Evolutionary conservation across 176 grass and related monocot genomes (phyloP).

Genomic region (Areca catechu): DNA sequence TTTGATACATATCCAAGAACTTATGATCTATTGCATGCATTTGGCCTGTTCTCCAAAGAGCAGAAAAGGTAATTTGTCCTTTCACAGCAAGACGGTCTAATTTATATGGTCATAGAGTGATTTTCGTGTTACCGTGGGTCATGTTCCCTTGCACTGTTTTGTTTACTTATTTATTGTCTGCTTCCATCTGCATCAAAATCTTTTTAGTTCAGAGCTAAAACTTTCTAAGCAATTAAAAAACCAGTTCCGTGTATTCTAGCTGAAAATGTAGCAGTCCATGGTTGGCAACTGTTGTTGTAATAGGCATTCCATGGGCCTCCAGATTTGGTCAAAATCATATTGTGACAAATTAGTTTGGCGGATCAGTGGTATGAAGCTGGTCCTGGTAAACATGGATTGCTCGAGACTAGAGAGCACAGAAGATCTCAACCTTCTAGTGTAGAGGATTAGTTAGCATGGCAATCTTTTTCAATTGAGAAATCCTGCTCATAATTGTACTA

Average conservation of each 20-base stretch:
- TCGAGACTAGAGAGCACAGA: neutral
- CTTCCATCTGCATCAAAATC: no score
- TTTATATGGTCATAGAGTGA: neutral
- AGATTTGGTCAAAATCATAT: no score
- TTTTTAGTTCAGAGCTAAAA: no score
- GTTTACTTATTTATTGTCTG: no score
- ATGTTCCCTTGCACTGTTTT: neutral
- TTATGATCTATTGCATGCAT: conserved; percentile 82
- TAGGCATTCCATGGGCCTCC: no score
- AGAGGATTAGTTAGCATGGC: neutral
- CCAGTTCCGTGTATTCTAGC: no score
- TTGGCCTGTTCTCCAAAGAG: conserved; percentile 66
- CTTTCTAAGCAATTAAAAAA: no score
- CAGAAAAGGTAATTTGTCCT: conserved; percentile 45
- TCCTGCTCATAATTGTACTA: neutral
- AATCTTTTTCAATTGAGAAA: neutral
- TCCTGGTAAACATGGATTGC: no score
- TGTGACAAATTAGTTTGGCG: no score
- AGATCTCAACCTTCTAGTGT: neutral
- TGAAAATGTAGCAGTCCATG: no score
- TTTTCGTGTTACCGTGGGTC: neutral
- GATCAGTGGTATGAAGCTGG: no score
- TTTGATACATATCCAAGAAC: conserved; percentile 99
- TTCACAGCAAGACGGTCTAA: neutral
- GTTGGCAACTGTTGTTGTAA: no score